Evolutionary conservation across 345 rosid genomes (phyloP), one percentile per base, ranked within the genome.

Genomic region (Boechera stricta): DNA sequence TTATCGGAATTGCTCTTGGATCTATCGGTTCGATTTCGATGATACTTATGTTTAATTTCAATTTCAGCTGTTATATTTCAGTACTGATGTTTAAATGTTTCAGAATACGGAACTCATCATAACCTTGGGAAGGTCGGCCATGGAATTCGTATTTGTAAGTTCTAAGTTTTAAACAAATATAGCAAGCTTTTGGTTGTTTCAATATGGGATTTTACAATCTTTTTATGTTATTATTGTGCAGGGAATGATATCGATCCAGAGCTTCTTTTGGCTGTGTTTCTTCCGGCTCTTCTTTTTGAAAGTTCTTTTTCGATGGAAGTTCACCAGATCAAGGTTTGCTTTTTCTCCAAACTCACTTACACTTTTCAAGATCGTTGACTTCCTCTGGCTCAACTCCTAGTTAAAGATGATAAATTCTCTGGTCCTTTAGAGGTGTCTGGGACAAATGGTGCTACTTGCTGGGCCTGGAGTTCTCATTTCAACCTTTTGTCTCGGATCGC

Each of bases 231-330:
- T 4, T 48, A 49, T 56, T 57, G 7, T 85, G 71, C 81, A 95
- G 99, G 99, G 99, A 86, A 96, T 16, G 72, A 16, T 0, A 95
- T 95, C 53, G 84, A 95, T 74, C 98, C 98, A 11, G 87, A 91
- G 38, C 97, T 92, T 74, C 82, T 95, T 26, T 78, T 95, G 81
- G 98, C 98, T 44, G 94, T 95, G 52, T 92, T 95, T 77, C 97
- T 95, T 80, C 99, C 99, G 13, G 94, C 99, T 38, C 94, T 95
- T 76, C 94, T 95, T 70, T 95, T 92, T 29, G 98, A 95, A 86
- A 95, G 98, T 81, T 84, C 99, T 29, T 95, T 95, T 73, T 84
- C 97, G 0, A 92, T 92, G 99, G 96, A 95, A 81, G 77, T 90
- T 65, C 99, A 95, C 80, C 97, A 92, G 82, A 92, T 95, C 73